Evolutionary conservation across 78 protist genomes (phyloP), one percentile per base, ranked within the genome.

Genomic region (Dictyostelium purpureum): DNA sequence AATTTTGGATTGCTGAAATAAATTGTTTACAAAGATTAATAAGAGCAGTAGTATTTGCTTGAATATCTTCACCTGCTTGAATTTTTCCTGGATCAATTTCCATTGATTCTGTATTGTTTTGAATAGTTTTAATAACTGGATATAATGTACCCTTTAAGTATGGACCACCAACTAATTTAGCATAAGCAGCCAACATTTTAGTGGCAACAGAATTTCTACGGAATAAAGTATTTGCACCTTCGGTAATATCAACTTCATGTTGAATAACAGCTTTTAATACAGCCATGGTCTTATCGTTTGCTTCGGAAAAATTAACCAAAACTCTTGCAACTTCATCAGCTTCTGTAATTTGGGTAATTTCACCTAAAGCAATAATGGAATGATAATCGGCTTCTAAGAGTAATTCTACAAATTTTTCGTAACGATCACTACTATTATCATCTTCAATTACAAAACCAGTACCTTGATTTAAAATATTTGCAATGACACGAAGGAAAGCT

Each of bases 391-490:
- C 75, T 19, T 85, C 91, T 69, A 85, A 74, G 0, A 85, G 42
- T 45, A 85, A 42, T 18, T 85, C 91, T 6, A 85, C 75, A 47
- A 88, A 77, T 38, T 88, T 88, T 37, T 78, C 94, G 54, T 78
- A 78, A 19, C 80, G 45, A 49, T 87, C 88, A 42, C 45, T 18
- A 40, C 59, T 26, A 26, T 66, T 45, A 43, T 77, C 94, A 56
- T 79, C 85, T 65, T 87, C 75, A 12, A 93, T 43, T 0, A 66
- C 71, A 18, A 85, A 85, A 37, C 91, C 90, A 19, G 96, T 82
- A 21, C 82, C 94, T 79, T 94, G 96, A 51, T 81, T 79, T 42
- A 94, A 56, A 19, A 94, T 94, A 57, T 94, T 89, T 3, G 96
- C 94, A 78, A 94, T 91, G 0, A 94, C 96, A 45, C 89, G 40